These are phyloP conservation scores for Aspergillus udagawae DNA, from an alignment of 2,329 filamentous ascomycete species.

Conservation along the genomic window DNA sequence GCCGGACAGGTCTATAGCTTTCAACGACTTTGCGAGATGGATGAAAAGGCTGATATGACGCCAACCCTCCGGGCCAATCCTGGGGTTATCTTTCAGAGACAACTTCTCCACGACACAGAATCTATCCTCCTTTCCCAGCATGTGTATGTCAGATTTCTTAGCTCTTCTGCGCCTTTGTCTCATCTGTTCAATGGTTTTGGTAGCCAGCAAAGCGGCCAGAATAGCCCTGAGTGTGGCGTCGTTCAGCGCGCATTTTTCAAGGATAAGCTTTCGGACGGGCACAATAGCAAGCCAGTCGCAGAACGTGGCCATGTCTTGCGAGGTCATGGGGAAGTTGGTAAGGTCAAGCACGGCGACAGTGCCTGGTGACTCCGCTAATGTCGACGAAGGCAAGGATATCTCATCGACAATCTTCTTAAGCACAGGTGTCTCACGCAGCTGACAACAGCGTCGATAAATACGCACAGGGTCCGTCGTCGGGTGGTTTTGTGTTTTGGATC, in stretches of 20 bases:
- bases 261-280: conserved; percentile 76
- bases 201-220: conserved; percentile 77
- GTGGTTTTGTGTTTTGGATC: conserved; percentile 55
- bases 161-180: conserved; percentile 45
- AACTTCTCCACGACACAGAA: conserved; percentile 78
- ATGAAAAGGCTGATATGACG: conserved; percentile 85
- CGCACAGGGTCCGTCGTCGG: conserved; percentile 88
- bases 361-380: conserved; percentile 61
- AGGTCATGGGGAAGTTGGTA: conserved; percentile 75
- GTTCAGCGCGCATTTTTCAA: conserved; percentile 82
- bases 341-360: conserved; percentile 78
- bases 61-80: conserved; percentile 84
- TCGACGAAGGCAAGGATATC: conserved; percentile 67
- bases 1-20: conserved; percentile 80
- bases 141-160: conserved; percentile 34
- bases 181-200: conserved; percentile 61
- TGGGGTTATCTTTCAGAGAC: conserved; percentile 81
- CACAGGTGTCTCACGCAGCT: conserved; percentile 86
- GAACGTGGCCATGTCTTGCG: conserved; percentile 79
- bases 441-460: conserved; percentile 92
- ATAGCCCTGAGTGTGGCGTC: conserved; percentile 86
- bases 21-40: conserved; percentile 82
- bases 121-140: conserved; percentile 28
- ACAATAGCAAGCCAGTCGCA: conserved; percentile 94
- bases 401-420: conserved; percentile 89